Percentiles rank a stretch among this genome's conserved stretches.
phyloP scores from a whole-genome alignment of 768 basidiomycete species.

The Naganishia friedmannii region DNA sequence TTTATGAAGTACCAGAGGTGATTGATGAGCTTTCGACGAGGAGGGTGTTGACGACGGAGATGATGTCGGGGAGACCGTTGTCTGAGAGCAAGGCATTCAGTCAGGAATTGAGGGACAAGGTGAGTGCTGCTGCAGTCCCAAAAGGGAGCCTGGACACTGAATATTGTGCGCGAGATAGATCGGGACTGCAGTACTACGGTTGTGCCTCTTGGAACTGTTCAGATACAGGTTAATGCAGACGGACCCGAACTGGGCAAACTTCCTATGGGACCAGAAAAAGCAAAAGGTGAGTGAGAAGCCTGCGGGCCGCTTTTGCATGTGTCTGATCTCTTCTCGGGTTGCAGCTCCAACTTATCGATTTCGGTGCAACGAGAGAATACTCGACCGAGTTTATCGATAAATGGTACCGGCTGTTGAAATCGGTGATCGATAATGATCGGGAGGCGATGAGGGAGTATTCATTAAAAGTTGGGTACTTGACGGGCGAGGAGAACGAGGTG shows the following conservation, averaged over 20 bases:
- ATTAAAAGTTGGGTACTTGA: conserved; percentile 79
- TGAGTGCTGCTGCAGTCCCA: conserved; percentile 46
- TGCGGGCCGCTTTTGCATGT: neutral
- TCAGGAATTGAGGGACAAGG: conserved; percentile 70
- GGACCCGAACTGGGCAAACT: conserved; percentile 98
- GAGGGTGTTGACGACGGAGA: conserved; percentile 84
- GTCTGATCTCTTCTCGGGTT: conserved; percentile 1
- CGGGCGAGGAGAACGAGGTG: conserved; percentile 80
- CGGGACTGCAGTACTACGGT: conserved; percentile 70
- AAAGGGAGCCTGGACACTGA: neutral
- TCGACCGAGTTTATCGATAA: conserved; percentile 77
- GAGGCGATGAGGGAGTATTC: conserved; percentile 70
- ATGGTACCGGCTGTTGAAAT: conserved; percentile 79
- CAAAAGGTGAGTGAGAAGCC: conserved; percentile 57
- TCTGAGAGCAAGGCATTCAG: conserved; percentile 59
- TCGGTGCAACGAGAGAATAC: conserved; percentile 89
- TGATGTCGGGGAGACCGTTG: conserved; percentile 73
- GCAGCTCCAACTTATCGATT: conserved; percentile 85
- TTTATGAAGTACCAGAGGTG: conserved; percentile 78
- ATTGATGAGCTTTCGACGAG: conserved; percentile 77
- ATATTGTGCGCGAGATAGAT: conserved; percentile 60
- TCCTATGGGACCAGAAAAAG: conserved; percentile 74
- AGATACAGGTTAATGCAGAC: conserved; percentile 93
- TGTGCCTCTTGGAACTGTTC: conserved; percentile 88
- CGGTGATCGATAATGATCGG: conserved; percentile 69